Evolutionary conservation across 2,329 filamentous ascomycete genomes (phyloP).

Genomic region (Lecanicillium sp.): DNA sequence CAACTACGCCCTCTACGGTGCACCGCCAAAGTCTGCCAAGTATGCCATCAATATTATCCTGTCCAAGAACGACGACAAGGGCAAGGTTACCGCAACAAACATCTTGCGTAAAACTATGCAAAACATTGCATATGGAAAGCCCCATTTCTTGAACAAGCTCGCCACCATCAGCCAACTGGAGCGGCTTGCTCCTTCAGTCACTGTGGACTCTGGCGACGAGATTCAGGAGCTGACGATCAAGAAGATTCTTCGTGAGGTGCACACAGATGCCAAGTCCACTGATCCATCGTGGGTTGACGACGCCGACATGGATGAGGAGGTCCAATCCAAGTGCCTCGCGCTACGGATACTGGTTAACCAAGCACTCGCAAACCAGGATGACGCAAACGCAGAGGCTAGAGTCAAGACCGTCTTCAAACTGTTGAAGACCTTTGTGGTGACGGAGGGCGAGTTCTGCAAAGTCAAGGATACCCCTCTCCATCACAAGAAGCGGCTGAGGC

Average conservation of each 20-base stretch:
- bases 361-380: slow-evolving; percentile 54
- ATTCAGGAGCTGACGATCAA: slow-evolving; percentile 73
- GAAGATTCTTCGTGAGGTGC: slow-evolving; percentile 64
- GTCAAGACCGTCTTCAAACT: slow-evolving; percentile 68
- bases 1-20: slow-evolving; percentile 75
- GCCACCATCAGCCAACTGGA: slow-evolving; percentile 68
- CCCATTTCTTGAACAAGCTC: slow-evolving; percentile 69
- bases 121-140: slow-evolving; percentile 62
- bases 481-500: slow-evolving; percentile 73
- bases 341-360: slow-evolving; percentile 82
- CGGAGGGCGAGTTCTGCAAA: slow-evolving; percentile 75
- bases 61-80: slow-evolving; percentile 65
- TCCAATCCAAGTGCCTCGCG: slow-evolving; percentile 74
- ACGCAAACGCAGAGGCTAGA: slow-evolving; percentile 46
- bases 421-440: slow-evolving; percentile 65
- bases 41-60: slow-evolving; percentile 89
- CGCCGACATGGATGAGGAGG: slow-evolving; percentile 67
- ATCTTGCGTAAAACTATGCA: slow-evolving; percentile 70
- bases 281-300: slow-evolving; percentile 62
- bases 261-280: slow-evolving; percentile 48
- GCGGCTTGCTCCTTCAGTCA: slow-evolving; percentile 63
- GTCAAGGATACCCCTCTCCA: slow-evolving; percentile 64
- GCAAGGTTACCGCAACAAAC: slow-evolving; percentile 74
- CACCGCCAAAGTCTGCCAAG: slow-evolving; percentile 77
- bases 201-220: slow-evolving; percentile 65